Base-by-base conservation (phyloP, 129 eudicot genomes). In the Centella asiatica region DNA sequence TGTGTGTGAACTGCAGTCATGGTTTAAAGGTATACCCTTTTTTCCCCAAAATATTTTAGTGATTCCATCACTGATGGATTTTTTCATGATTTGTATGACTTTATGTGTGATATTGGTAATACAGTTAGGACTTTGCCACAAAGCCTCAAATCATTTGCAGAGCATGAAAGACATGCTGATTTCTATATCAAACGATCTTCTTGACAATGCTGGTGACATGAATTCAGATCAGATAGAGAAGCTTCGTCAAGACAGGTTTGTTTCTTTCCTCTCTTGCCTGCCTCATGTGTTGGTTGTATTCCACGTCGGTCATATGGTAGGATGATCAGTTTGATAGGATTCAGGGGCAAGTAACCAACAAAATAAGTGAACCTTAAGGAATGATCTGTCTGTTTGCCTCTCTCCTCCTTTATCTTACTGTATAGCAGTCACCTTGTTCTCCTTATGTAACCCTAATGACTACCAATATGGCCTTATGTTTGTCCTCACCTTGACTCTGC, bases 181-280 rank as follows among this genome's bases (percentile, higher is more conserved):
- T 57, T 80, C 77, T 40, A 88, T 93, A 49, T 85, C 96, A 64
- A 88, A 87, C 78, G 99, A 93, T 62, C 95, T 93, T 64, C 83
- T 93, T 64, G 99, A 93, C 77, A 85, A 81, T 77, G 33, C 55
- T 74, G 54, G 52, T 56, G 85, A 88, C 60, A 70, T 88, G 58
- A 78, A 65, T 70, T 39, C 83, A 18, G 83, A 68, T 62, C 80
- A 83, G 78, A 72, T 68, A 51, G 92, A 75, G 65, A 77, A 79
- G 72, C 96, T 93, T 60, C 96, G 78, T n/a, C 82, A 82, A 64
- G 96, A 93, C 68, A 87, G 99, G 99, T 93, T 52, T 71, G 64
- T 34, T 50, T 65, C 42, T 57, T 48, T 56, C 57, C 27, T 45
- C 62, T 18, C 42, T 13, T 44, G 18, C 27, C 37, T 44, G 25